Evolutionary conservation across 305 asterid genomes (phyloP), one percentile per base, ranked within the genome.

Genomic region (Fraxinus dipetala): DNA sequence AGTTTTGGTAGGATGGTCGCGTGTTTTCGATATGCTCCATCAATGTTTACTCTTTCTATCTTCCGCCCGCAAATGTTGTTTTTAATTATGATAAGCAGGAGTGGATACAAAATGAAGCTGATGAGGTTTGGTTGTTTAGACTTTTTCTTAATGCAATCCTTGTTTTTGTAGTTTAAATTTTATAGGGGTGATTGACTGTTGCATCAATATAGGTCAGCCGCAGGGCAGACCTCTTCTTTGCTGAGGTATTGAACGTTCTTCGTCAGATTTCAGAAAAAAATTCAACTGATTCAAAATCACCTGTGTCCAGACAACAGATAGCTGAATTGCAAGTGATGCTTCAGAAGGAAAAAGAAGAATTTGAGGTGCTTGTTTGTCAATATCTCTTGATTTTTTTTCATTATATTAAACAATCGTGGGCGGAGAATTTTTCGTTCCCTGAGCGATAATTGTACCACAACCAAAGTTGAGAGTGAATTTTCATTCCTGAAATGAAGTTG

Each of bases 1-100:
- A 94, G 98, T 81, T 91, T 88, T 80, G 98, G 97, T 82, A 91
- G 88, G 84, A 90, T 88, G 97, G 91, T 89, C 63, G 96, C 97
- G 81, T 93, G 98, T 84, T 93, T 93, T 54, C 89, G 88, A 76
- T 93, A 90, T 89, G 92, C 95, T 79, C 93, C 98, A 61, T 91
- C 75, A 80, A 35, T 81, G 95, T 94, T 80, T 91, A 89, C 76
- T 89, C 97, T 75, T 93, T 92, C 75, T 82, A 83, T 85, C 98
- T 94, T 24, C 97, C 97, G 73, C 93, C 97, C 78, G 70, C 88
- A 65, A 89, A 90, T 82, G 90, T 92, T 85, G 95, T 88, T 81
- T 91, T 92, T 85, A 84, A 84, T 86, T 85, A 89, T 85, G 85
- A 82, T 84, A 82, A 84, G 80, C 90, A 89, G 88, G 98, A 89